Conservation (phyloP, 2,329 filamentous ascomycete species). For the Phoma sp. region DNA sequence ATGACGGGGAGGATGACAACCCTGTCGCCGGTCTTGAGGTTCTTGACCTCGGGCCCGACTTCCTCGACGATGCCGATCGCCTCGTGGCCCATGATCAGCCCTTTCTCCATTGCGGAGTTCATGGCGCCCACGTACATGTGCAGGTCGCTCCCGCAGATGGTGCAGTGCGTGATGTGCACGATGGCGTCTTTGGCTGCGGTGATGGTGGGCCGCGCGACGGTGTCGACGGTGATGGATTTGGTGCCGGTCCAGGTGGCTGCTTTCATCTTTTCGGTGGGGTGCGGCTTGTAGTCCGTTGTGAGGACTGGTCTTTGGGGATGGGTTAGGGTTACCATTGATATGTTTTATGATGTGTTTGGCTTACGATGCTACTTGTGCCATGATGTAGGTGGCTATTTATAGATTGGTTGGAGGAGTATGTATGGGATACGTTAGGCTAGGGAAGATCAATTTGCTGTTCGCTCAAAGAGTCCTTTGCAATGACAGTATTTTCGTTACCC, state of each 20-base stretch:
- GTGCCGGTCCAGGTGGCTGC: constrained; percentile 6
- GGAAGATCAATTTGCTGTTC: no score
- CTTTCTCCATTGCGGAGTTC: constrained; percentile 57
- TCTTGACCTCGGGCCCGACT: constrained; percentile 75
- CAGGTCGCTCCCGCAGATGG: constrained; percentile 42
- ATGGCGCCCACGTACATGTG: constrained; percentile 64
- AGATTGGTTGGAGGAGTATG: no score
- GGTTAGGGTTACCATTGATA: no score
- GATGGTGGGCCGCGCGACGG: constrained; percentile 42
- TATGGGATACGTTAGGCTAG: no score
- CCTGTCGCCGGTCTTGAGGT: constrained; percentile 75
- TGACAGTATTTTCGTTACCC: no score
- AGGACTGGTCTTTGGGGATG: not conserved
- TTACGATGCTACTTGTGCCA: no score
- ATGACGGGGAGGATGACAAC: constrained; percentile 20
- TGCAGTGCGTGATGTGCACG: constrained; percentile 41
- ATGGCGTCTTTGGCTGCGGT: constrained; percentile 46
- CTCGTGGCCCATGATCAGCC: constrained; percentile 76
- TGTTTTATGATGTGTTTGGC: no score
- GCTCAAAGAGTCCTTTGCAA: no score
- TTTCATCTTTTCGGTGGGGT: constrained; percentile 13
- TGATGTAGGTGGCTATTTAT: no score
- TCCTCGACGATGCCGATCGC: constrained; percentile 80
- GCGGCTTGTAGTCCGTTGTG: constrained; percentile 1
- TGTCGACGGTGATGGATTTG: constrained; percentile 4